These are phyloP conservation scores for Puccinia polysora DNA, from an alignment of 1,284 basidiomycete genomes.

Conservation along the genomic window DNA sequence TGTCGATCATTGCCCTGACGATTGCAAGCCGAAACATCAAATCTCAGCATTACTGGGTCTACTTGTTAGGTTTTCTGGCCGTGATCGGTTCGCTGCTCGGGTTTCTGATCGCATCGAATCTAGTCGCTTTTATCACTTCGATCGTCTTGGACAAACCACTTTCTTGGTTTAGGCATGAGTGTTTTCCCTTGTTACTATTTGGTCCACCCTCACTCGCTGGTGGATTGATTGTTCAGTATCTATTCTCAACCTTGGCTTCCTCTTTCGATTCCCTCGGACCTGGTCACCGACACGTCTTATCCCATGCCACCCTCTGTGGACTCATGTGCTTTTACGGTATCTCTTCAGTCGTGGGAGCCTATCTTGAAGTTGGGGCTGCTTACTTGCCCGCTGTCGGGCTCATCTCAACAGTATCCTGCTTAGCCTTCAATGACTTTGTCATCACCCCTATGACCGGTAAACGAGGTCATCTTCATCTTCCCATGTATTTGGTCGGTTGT, in stretches of 20 bases:
- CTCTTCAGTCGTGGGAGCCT: slow-evolving; percentile 30
- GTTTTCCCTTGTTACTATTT: slow-evolving; percentile 21
- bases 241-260: slow-evolving; percentile 71
- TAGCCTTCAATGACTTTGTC: slow-evolving; percentile 35
- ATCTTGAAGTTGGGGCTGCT: slow-evolving; percentile 18
- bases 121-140: slow-evolving; percentile 68
- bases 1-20: slow-evolving; percentile 51
- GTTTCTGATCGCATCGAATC: slow-evolving; percentile 63
- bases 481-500: slow-evolving; percentile 64
- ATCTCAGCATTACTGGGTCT: slow-evolving; percentile 7
- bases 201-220: slow-evolving; percentile 59
- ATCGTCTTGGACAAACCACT: slow-evolving; percentile 61
- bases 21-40: slow-evolving; percentile 33
- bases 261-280: slow-evolving; percentile 54
- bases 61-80: slow-evolving; percentile 47
- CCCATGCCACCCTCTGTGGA: slow-evolving; percentile 30
- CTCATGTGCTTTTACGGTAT: slow-evolving; percentile 33
- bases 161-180: slow-evolving; percentile 51
- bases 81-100: slow-evolving; percentile 52
- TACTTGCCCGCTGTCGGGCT: slow-evolving; percentile 34
- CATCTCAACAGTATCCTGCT: slow-evolving; percentile 4
- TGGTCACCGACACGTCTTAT: slow-evolving; percentile 18
- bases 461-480: slow-evolving; percentile 32
- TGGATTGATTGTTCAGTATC: slow-evolving; percentile 70
- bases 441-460: slow-evolving; percentile 29